These are phyloP conservation scores for Blastomyces gilchristii DNA, from an alignment of 2,329 filamentous ascomycete genomes.

Conservation along the genomic window DNA sequence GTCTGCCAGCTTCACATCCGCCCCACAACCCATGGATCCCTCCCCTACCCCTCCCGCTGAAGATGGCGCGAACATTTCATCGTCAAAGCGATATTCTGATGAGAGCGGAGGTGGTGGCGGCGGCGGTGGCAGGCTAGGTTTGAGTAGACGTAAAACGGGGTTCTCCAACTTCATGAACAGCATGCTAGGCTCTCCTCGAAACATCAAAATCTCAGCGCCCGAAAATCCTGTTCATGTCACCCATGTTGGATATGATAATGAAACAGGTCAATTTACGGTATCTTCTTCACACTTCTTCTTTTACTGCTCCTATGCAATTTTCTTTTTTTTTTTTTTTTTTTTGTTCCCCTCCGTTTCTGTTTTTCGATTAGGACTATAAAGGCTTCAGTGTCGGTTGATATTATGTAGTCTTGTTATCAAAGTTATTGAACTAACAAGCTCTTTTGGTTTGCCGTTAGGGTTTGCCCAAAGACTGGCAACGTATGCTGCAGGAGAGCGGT, in stretches of 20 bases:
- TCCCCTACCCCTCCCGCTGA: constrained; percentile 36
- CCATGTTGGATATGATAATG: constrained; percentile 93
- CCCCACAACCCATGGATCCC: constrained; percentile 44
- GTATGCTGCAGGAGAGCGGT: constrained; percentile 85
- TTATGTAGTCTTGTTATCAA: neutral
- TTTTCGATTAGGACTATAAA: neutral
- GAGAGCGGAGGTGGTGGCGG: constrained; percentile 57
- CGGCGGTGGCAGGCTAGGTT: constrained; percentile 34
- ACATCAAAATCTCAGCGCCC: constrained; percentile 90
- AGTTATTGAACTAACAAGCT: neutral
- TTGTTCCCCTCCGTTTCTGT: neutral
- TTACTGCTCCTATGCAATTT: no score
- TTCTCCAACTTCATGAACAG: constrained; percentile 83
- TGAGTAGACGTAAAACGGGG: constrained; percentile 69
- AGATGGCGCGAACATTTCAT: constrained; percentile 37
- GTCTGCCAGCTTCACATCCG: constrained; percentile 54
- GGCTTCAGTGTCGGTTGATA: neutral
- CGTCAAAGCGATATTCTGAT: constrained; percentile 66
- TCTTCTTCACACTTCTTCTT: no score
- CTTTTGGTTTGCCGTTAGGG: constrained; percentile 52
- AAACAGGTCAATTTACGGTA: constrained; percentile 93
- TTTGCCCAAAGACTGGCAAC: constrained; percentile 95
- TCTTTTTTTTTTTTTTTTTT: neutral
- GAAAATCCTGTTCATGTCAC: constrained; percentile 97
- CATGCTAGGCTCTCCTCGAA: constrained; percentile 72